Base-by-base conservation (phyloP, 306 rosid species). In the Cucumis cinereus region DNA sequence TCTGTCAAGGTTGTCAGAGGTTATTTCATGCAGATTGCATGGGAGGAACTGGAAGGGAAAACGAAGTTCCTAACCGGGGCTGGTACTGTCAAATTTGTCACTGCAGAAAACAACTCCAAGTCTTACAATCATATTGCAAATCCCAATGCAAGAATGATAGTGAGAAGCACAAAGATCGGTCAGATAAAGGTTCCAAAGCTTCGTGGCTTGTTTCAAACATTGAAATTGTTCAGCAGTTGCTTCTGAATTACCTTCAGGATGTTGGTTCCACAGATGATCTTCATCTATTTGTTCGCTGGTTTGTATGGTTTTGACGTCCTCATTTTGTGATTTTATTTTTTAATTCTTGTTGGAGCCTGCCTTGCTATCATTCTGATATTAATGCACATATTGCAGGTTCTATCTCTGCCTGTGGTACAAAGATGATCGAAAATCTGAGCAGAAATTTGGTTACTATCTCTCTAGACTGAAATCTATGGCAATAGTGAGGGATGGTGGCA, bases 211-310 rank as follows among this genome's bases (percentile, higher is more conserved):
- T 87, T 84, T 77, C 89, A 26, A 77, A 85, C 74, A 83, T 75
- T 77, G 98, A 95, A 83, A 87, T 92, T 78, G 85, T 92, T 80
- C 99, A 95, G 79, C 99, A 95, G 87, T 78, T 95, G 88, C 90
- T 95, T 82, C 74, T 92, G 87, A 90, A 95, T 88, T 83, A 89
- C 86, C 90, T 95, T 66, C 98, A 95, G 84, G 97, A 95, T 79
- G 80, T 80, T 56, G 75, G 87, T 68, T 86, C 90, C 52, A 80
- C 91, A 76, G 99, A 95, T 86, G 99, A 95, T 77, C 84, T 87
- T 74, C 97, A 95, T 84, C 80, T 92, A 79, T 95, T 90, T 86
- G 86, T 89, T 75, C 92, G 98, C 84, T 95, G 99, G 99, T 95
- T 79, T 74, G 92, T 85, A 77, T 74, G 84, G 45, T 26, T 82